phyloP scores from a whole-genome alignment of 164 flowering plant species.

The Buxus sempervirens region DNA sequence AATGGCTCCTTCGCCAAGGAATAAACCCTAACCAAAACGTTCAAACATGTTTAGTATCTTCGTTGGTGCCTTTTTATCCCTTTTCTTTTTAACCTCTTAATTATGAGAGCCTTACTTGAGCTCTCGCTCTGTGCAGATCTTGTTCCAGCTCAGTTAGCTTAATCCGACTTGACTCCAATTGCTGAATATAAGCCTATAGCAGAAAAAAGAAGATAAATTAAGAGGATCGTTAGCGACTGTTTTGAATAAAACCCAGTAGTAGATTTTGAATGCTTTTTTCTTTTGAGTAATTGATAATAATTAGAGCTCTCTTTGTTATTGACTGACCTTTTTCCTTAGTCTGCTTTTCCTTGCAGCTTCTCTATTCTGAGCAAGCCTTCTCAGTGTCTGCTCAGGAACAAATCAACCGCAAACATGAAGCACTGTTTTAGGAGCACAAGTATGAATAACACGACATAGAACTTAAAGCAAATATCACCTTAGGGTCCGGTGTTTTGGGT shows the following conservation, averaged over 20 bases:
- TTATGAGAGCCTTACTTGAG: constrained; percentile 49
- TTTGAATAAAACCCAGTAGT: neutral
- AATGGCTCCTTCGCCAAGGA: constrained; percentile 57
- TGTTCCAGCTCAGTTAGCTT: constrained; percentile 90
- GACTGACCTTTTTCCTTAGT: constrained; percentile 81
- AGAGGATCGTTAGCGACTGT: neutral
- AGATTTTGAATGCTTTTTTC: neutral
- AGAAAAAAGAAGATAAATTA: neutral
- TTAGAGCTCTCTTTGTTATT: neutral
- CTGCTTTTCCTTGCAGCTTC: constrained; percentile 99
- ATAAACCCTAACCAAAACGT: constrained; percentile 50
- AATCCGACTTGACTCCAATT: constrained; percentile 88
- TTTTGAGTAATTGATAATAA: no score
- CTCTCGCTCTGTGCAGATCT: constrained; percentile 85
- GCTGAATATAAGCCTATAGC: constrained; percentile 95
- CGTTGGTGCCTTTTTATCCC: neutral
- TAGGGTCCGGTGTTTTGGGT: constrained; percentile 89
- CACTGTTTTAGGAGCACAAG: neutral
- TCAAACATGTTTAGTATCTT: neutral
- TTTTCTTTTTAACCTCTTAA: no score
- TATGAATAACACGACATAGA: neutral
- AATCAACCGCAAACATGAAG: neutral
- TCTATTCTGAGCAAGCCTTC: constrained; percentile 99
- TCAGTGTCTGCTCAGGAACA: constrained; percentile 54
- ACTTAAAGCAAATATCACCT: constrained; percentile 34